These are phyloP conservation scores for Aspergillus sp. DNA, from an alignment of 2,329 filamentous ascomycete species.

Conservation along the genomic window DNA sequence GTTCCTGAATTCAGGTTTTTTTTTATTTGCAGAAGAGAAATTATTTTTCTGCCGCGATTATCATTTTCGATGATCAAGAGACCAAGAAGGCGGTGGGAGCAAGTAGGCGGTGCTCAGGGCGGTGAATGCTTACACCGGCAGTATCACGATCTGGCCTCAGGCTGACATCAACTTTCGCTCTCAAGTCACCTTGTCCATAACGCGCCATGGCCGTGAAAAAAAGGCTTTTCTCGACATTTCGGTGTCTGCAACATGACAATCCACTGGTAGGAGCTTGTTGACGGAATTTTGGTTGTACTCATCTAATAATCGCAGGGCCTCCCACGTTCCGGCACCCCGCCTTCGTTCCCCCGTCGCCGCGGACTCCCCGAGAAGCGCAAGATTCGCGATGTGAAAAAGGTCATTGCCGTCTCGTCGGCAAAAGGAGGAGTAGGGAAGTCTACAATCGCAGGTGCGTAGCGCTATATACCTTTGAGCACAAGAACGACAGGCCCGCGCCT, in stretches of 20 bases:
- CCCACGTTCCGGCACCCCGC: slow-evolving; percentile 72
- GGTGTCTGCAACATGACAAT: slow-evolving; percentile 75
- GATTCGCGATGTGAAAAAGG: slow-evolving; percentile 83
- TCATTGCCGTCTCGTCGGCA: slow-evolving; percentile 95
- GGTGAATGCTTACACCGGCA: slow-evolving; percentile 28
- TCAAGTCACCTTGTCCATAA: background rate
- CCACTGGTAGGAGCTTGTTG: slow-evolving; percentile 65
- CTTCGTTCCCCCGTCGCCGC: slow-evolving; percentile 72
- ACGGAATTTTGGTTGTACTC: background rate
- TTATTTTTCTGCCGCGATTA: slow-evolving; percentile 29
- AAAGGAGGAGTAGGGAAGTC: slow-evolving; percentile 99
- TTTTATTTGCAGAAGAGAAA: slow-evolving; percentile 10
- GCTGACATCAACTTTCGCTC: background rate
- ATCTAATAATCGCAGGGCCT: slow-evolving; percentile 70
- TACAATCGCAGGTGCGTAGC: slow-evolving; percentile 73
- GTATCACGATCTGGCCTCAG: slow-evolving; percentile 20
- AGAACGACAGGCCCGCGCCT: background rate
- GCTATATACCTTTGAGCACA: background rate
- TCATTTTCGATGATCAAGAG: slow-evolving; percentile 18
- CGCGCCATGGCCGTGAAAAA: slow-evolving; percentile 28
- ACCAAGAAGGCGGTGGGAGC: slow-evolving; percentile 23
- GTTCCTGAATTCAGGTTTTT: background rate
- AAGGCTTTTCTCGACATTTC: slow-evolving; percentile 61
- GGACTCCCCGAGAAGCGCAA: slow-evolving; percentile 79
- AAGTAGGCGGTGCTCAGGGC: slow-evolving; percentile 16